Base-by-base conservation (phyloP, 1,284 basidiomycete species). In the Austroboletus niveus region DNA sequence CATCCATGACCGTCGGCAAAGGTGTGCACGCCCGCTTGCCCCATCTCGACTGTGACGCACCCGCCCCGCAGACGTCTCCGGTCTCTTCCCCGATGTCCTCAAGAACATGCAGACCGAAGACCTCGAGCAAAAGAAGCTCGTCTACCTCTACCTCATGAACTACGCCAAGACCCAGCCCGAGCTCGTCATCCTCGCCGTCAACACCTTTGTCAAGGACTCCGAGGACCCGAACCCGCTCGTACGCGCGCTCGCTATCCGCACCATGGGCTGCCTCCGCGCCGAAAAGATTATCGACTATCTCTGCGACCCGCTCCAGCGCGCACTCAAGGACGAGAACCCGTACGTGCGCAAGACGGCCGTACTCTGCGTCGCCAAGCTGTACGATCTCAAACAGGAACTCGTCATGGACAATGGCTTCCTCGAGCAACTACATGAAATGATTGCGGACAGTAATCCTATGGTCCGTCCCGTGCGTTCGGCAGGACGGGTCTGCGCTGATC, bases 221-320 rank as follows among this genome's bases (percentile, higher is more conserved):
- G 94, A 95, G 61, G 97, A 98, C 68, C 85, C 91, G 6, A 99
- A 98, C 68, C 95, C 96, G 0, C 89, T 99, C 54, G 92, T 99
- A 29, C 87, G 96, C 47, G 96, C 96, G 0, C 81, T 99, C 44
- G 92, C 97, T 30, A 98, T 99, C 68, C 86, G 96, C 27, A 99
- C 96, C 4, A 99, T 99, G 96, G 94, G 94, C 38, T 94, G 93
- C 65, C 75, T 99, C 44, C 89, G 94, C 38, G 95, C 96, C 3
- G 95, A 98, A 72, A 98, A 98, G 84, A 99, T 98, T 69, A 94
- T 98, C 72, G 94, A 97, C 75, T 98, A 98, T 72, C 84, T 99
- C 36, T 94, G 91, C 54, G 92, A 95, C 65, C 96, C 96, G 0
- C 75, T 99, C 9, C 89, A 92, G 62, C 92, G 94, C 62, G 92